Conservation (phyloP, 2,329 filamentous ascomycete genomes). For the Cercospora berteroae region DNA sequence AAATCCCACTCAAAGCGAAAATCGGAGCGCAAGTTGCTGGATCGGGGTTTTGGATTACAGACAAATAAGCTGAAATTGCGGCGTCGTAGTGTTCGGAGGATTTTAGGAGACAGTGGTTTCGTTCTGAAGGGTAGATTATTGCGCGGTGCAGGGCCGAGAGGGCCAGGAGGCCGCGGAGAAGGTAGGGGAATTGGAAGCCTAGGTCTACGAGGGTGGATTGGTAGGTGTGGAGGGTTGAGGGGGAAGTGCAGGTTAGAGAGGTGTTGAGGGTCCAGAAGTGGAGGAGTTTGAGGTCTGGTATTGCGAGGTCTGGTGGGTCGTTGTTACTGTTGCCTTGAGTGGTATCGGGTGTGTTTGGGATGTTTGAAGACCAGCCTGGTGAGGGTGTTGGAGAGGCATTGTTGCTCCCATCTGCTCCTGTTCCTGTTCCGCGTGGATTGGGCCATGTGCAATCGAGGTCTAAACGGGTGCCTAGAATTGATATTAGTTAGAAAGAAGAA, state of each 20-base stretch:
- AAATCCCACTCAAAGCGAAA: constrained; percentile 15
- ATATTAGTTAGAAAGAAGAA: not conserved
- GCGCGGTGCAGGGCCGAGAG: constrained; percentile 27
- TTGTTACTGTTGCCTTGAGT: not conserved
- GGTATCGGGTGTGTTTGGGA: not conserved
- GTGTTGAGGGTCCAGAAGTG: constrained; percentile 26
- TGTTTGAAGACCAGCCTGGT: not conserved
- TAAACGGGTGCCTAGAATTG: constrained; percentile 16
- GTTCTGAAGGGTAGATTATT: constrained; percentile 16
- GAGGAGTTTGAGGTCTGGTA: constrained; percentile 24
- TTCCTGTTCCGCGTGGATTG: not conserved
- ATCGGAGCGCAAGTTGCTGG: constrained; percentile 18
- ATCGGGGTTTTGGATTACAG: constrained; percentile 11
- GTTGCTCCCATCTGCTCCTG: constrained; percentile 1
- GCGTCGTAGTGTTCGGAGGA: constrained; percentile 19
- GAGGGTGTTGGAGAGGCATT: constrained; percentile 7
- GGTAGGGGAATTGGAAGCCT: constrained; percentile 24
- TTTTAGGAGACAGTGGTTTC: constrained; percentile 12
- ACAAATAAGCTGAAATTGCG: constrained; percentile 15
- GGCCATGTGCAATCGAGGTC: constrained; percentile 21
- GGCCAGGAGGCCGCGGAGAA: constrained; percentile 27
- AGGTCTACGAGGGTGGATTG: constrained; percentile 22
- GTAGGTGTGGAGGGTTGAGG: constrained; percentile 13
- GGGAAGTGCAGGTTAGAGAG: constrained; percentile 4
- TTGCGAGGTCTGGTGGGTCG: constrained; percentile 9